Evolutionary conservation across 2,329 filamentous ascomycete species (phyloP).

Genomic region (Epichloe hybrida): DNA sequence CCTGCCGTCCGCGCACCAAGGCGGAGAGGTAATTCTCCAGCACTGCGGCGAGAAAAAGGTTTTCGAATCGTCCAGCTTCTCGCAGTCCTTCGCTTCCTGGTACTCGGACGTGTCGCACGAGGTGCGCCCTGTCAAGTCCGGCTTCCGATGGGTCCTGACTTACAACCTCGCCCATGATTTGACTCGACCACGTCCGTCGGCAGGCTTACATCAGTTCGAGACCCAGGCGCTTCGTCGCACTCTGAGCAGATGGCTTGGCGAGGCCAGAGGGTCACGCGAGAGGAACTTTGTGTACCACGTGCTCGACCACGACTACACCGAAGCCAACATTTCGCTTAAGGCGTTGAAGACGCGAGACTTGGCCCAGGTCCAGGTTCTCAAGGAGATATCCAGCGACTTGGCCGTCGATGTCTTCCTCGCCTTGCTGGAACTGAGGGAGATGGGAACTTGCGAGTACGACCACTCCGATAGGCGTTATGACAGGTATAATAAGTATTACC

Average conservation of each 20-base stretch:
- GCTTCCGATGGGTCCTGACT: constrained; percentile 35
- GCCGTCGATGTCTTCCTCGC: constrained; percentile 20
- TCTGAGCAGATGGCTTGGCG: constrained; percentile 15
- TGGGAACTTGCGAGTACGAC: constrained; percentile 7
- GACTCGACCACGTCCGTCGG: constrained; percentile 10
- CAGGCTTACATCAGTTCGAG: constrained; percentile 5
- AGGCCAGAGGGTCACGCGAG: neutral
- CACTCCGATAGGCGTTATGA: neutral
- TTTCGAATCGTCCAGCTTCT: constrained; percentile 16
- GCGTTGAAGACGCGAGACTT: constrained; percentile 17
- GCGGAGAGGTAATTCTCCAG: constrained; percentile 29
- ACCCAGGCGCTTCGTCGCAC: constrained; percentile 8
- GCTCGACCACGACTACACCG: constrained; percentile 21
- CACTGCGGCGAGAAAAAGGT: constrained; percentile 21
- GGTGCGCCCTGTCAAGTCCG: constrained; percentile 30
- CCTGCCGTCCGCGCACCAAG: constrained; percentile 33
- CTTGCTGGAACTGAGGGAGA: constrained; percentile 17
- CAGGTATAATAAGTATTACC: constrained; percentile 1
- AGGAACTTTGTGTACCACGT: constrained; percentile 14
- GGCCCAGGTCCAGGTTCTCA: constrained; percentile 13
- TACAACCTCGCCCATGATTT: constrained; percentile 32
- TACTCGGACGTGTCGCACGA: constrained; percentile 41
- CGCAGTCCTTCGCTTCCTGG: constrained; percentile 20
- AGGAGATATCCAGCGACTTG: constrained; percentile 11
- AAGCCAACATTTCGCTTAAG: constrained; percentile 17